These are phyloP conservation scores for Septoria petroselini DNA, from an alignment of 2,329 filamentous ascomycete species.

Conservation along the genomic window DNA sequence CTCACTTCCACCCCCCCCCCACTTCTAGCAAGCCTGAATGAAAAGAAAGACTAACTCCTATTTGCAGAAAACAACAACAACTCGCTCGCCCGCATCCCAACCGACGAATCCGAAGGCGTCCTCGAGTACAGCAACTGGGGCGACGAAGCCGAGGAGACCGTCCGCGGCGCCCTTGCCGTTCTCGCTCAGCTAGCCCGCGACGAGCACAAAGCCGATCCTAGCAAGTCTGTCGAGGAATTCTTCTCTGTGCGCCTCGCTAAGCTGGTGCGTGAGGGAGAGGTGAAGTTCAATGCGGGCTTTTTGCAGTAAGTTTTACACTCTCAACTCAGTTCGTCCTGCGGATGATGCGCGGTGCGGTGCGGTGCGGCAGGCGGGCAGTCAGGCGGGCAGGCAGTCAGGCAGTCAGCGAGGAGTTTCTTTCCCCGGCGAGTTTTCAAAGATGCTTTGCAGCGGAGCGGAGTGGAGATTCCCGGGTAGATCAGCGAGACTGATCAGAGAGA, in stretches of 20 bases:
- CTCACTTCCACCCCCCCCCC: neutral
- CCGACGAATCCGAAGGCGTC: slow-evolving; percentile 5
- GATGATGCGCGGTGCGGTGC: too few relatives aligned
- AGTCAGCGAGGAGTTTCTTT: too few relatives aligned
- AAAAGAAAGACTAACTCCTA: neutral
- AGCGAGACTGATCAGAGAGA: too few relatives aligned
- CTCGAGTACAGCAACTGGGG: slow-evolving; percentile 36
- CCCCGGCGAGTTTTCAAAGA: too few relatives aligned
- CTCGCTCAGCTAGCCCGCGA: slow-evolving; percentile 36
- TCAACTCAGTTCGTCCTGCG: too few relatives aligned
- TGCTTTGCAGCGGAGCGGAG: too few relatives aligned
- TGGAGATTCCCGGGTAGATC: too few relatives aligned
- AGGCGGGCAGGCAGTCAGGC: too few relatives aligned
- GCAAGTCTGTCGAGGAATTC: slow-evolving; percentile 30
- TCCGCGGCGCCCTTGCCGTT: slow-evolving; percentile 31
- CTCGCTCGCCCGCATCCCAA: neutral
- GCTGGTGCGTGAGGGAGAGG: slow-evolving; percentile 27
- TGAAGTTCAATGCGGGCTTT: slow-evolving; percentile 28
- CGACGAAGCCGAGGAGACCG: slow-evolving; percentile 34
- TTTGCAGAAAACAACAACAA: neutral
- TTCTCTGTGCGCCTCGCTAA: slow-evolving; percentile 33
- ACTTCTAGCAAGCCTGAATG: too few relatives aligned
- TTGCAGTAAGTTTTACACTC: slow-evolving; percentile 25
- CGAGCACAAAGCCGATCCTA: slow-evolving; percentile 30
- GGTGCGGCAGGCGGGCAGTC: too few relatives aligned